phyloP scores from a whole-genome alignment of 768 basidiomycete species.

The Mycena polygramma region DNA sequence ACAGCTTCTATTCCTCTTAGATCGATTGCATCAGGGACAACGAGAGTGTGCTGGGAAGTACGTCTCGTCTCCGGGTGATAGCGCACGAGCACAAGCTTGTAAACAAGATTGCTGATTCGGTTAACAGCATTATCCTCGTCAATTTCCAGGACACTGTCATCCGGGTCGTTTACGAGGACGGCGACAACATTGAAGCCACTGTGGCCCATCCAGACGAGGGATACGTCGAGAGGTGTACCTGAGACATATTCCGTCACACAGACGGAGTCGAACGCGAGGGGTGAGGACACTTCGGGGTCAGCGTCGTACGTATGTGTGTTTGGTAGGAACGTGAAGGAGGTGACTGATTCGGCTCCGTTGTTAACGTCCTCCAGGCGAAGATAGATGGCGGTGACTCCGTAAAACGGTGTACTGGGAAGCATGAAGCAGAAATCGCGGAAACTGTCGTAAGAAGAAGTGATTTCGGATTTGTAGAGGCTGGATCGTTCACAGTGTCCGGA shows the following conservation, averaged over 20 bases:
- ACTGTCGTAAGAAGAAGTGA: too few relatives aligned
- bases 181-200: conserved; percentile 27
- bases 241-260: not conserved
- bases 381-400: conserved; percentile 31
- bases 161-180: too few relatives aligned
- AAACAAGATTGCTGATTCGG: too few relatives aligned
- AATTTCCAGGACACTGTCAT: too few relatives aligned
- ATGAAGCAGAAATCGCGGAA: not conserved
- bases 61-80: conserved; percentile 23
- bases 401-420: conserved; percentile 22
- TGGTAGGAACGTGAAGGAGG: conserved; percentile 20
- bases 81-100: conserved; percentile 17
- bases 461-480: too few relatives aligned
- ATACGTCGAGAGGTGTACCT: not conserved
- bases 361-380: not conserved
- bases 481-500: too few relatives aligned
- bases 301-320: conserved; percentile 15
- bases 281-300: conserved; percentile 22
- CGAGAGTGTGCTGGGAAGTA: conserved; percentile 14
- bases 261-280: conserved; percentile 19
- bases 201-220: conserved; percentile 31
- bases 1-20: not conserved
- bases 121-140: too few relatives aligned
- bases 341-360: too few relatives aligned
- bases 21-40: conserved; percentile 5